These are phyloP conservation scores for Suillus ampliporus DNA, from an alignment of 768 basidiomycete genomes.

Conservation along the genomic window DNA sequence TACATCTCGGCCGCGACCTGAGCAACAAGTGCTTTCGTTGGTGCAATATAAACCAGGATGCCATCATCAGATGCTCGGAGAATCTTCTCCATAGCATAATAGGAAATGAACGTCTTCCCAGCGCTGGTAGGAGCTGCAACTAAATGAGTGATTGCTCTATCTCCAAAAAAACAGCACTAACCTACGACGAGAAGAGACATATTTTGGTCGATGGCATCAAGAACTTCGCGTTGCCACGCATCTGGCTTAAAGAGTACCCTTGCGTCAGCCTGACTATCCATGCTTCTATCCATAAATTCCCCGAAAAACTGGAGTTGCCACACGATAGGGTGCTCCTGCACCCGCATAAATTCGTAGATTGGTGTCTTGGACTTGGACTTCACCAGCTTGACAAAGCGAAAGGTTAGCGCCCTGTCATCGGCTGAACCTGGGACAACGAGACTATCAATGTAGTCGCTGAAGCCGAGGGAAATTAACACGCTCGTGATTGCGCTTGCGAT, in stretches of 20 bases:
- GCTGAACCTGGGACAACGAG: conserved; percentile 23
- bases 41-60: conserved; percentile 74
- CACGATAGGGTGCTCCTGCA: conserved; percentile 58
- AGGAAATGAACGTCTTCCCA: conserved; percentile 80
- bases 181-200: conserved; percentile 71
- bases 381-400: conserved; percentile 62
- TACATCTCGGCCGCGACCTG: conserved; percentile 80
- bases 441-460: conserved; percentile 43
- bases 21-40: conserved; percentile 74
- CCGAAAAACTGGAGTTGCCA: conserved; percentile 79
- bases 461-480: conserved; percentile 53
- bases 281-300: conserved; percentile 73
- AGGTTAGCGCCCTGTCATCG: conserved; percentile 43
- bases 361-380: conserved; percentile 48
- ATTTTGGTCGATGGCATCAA: conserved; percentile 65
- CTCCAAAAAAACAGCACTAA: conserved; percentile 33
- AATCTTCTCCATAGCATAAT: conserved; percentile 77
- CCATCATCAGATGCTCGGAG: conserved; percentile 67
- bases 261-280: conserved; percentile 63
- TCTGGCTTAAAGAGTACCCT: conserved; percentile 71
- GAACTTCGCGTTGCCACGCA: conserved; percentile 70
- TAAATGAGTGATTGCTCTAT: conserved; percentile 4
- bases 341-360: conserved; percentile 56
- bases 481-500: conserved; percentile 42
- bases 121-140: conserved; percentile 68